Percentiles rank a stretch among this genome's conserved stretches.
These are phyloP conservation scores for Wickerhamiella australiensis DNA, from an alignment of 805 yeast genomes.

Conservation along the genomic window DNA sequence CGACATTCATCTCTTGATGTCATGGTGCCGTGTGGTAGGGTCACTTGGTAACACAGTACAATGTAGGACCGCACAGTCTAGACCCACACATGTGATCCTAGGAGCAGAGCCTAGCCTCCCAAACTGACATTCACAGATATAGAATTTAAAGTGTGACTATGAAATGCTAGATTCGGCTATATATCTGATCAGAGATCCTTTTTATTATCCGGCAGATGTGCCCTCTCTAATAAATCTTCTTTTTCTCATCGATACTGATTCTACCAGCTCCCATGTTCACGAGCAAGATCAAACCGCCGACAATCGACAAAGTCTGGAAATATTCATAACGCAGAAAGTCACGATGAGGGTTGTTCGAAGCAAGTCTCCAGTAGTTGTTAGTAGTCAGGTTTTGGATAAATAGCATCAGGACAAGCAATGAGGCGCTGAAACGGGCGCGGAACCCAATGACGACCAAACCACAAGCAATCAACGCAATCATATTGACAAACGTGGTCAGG, in stretches of 20 bases:
- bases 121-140: too few species aligned
- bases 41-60: too few species aligned
- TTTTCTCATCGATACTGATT: slow-evolving; percentile 86
- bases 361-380: slow-evolving; percentile 83
- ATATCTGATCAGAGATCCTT: neutral
- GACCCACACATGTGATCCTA: too few species aligned
- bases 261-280: slow-evolving; percentile 97
- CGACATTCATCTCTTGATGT: too few species aligned
- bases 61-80: too few species aligned
- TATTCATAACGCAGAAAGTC: slow-evolving; percentile 86
- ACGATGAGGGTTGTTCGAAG: slow-evolving; percentile 58
- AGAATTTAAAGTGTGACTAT: too few species aligned
- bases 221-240: slow-evolving; percentile 80
- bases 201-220: too few species aligned
- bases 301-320: slow-evolving; percentile 87
- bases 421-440: slow-evolving; percentile 82
- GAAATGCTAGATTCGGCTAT: neutral
- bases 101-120: too few species aligned
- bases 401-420: slow-evolving; percentile 50
- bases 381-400: slow-evolving; percentile 62
- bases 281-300: slow-evolving; percentile 83
- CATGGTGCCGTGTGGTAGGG: too few species aligned
- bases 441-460: slow-evolving; percentile 78
- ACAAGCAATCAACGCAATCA: slow-evolving; percentile 59
- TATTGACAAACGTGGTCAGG: slow-evolving; percentile 48